Base-by-base conservation (phyloP, 2,329 filamentous ascomycete genomes). In the Tolypocladium ovalisporum region DNA sequence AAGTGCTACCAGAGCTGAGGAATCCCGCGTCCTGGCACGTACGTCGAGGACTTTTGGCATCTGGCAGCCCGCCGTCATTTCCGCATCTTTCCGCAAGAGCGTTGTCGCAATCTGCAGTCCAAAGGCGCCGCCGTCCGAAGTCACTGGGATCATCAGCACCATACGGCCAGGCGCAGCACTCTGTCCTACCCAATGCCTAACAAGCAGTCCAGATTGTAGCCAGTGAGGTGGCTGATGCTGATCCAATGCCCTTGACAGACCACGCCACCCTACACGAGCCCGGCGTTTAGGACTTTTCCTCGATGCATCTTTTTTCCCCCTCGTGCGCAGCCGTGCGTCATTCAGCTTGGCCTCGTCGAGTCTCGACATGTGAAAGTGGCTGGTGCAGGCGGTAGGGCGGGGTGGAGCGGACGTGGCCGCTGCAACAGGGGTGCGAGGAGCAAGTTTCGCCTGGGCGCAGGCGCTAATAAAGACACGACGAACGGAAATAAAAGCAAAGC, bases 321-420 rank as follows among this genome's bases (percentile, higher is more conserved):
- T 29, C 15, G 4, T 49, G 37, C 37, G 36, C 24, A 12, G 15
- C n/a, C 27, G 7, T 35, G 54, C 39, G 37, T 35, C 54, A 29
- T 61, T 19, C 19, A 34, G 29, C 47, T 34, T 49, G 27, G 44
- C 24, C 6, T 9, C 27, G 44, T 32, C 17, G 15, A 32, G 17
- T 56, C 55, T 66, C n/a, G 66, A 64, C 67, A 69, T 69, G 67
- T 69, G 67, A 69, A 66, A 64, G 67, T 68, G 67, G 66, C 67
- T 67, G 62, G 40, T 44, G 59, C 52, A 13, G 36, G 15, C 22
- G 52, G 52, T 24, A 39, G 19, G 19, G 13, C 36, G 37, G n/a
- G 17, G 56, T 55, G 59, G 54, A 37, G 29, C 47, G 42, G 42
- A 29, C 42, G 22, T 29, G 24, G 44, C 44, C 27, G 44, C 8